These are phyloP conservation scores for Tetradesmus lagerheimii DNA, from an alignment of 139 green algal genomes.

Conservation along the genomic window DNA sequence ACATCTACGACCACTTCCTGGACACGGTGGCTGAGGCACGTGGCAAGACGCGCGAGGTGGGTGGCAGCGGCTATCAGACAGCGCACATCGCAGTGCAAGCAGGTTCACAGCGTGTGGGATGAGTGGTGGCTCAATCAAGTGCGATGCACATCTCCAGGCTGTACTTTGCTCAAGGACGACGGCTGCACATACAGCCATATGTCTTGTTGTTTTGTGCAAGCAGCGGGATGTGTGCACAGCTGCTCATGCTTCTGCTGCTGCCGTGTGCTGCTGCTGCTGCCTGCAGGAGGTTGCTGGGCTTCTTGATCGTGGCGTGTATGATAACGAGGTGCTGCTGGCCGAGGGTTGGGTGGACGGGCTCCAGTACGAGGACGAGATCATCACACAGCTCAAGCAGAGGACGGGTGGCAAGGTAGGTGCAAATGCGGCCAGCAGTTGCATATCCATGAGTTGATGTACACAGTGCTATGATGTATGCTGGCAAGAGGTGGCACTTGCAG, in stretches of 20 bases:
- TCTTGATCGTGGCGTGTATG: constrained; percentile 85
- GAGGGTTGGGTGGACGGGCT: constrained; percentile 82
- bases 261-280: not conserved
- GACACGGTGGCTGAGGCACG: constrained; percentile 66
- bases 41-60: constrained; percentile 72
- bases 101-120: no score
- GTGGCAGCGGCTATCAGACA: not conserved
- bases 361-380: constrained; percentile 92
- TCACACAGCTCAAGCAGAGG: constrained; percentile 80
- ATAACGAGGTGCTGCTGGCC: constrained; percentile 65
- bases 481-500: no score
- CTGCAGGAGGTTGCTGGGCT: constrained; percentile 77
- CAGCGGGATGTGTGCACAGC: no score
- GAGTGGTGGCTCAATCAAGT: no score
- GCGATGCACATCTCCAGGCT: no score
- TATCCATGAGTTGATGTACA: no score
- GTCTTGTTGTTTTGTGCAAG: no score
- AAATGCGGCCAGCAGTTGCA: not conserved
- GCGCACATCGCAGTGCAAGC: no score
- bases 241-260: not conserved
- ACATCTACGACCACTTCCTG: constrained; percentile 87
- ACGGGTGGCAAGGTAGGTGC: constrained; percentile 61
- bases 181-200: no score
- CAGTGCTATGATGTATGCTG: not conserved
- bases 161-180: no score